Percentiles rank a stretch among this genome's conserved stretches.
phyloP scores from a whole-genome alignment of 441 rosid genomes.

The Pelargonium fulgidum region DNA sequence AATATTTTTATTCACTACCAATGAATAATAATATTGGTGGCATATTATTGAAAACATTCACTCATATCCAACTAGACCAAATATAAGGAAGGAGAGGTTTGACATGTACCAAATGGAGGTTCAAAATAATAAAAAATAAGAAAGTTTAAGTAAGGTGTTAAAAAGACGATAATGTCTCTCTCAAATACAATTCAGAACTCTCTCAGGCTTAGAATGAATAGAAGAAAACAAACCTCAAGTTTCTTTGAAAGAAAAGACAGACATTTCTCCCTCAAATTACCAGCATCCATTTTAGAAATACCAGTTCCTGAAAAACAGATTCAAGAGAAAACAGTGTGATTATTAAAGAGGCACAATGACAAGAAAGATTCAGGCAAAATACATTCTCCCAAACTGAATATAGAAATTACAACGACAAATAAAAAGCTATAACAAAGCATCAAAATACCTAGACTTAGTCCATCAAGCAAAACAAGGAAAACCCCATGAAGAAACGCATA shows the following conservation, averaged over 20 bases:
- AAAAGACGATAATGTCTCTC: neutral
- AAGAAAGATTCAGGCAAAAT: neutral
- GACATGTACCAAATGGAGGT: no score
- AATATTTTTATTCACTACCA: constrained; percentile 9
- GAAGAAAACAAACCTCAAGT: constrained; percentile 40
- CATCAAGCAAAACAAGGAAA: constrained; percentile 94
- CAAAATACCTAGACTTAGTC: constrained; percentile 68
- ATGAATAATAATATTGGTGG: neutral
- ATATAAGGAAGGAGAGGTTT: neutral
- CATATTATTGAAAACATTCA: neutral
- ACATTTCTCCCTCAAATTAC: constrained; percentile 55
- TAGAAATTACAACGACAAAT: neutral
- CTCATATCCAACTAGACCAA: neutral
- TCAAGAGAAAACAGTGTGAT: neutral
- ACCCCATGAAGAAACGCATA: constrained; percentile 75
- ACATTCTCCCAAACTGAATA: neutral
- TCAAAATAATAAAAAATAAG: no score
- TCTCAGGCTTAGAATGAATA: neutral
- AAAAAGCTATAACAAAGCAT: neutral
- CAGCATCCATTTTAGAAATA: constrained; percentile 54
- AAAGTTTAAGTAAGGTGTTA: no score
- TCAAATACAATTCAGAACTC: neutral
- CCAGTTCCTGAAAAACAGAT: constrained; percentile 55
- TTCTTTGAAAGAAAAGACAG: constrained; percentile 56
- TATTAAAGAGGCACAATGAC: constrained; percentile 8